Evolutionary conservation across 306 rosid genomes (phyloP).

Genomic region (Cucumis cinereus): DNA sequence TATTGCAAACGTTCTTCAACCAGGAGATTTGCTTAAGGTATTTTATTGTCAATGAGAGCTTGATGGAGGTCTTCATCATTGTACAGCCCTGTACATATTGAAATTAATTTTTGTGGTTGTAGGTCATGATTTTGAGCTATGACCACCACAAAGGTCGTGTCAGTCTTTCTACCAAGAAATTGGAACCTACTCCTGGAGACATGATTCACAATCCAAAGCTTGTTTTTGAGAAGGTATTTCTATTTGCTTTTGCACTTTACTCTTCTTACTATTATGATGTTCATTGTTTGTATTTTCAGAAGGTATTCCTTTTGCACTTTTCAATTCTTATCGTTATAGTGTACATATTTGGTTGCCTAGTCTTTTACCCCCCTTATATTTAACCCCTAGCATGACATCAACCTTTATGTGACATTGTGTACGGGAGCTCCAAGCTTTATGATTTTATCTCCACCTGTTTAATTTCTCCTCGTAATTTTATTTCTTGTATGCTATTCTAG

Average conservation of each 20-base stretch:
- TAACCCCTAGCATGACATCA: not conserved
- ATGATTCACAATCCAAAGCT: constrained; percentile 95
- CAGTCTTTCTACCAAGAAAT: constrained; percentile 90
- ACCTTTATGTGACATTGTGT: not conserved
- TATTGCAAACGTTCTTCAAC: constrained; percentile 76
- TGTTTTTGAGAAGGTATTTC: constrained; percentile 82
- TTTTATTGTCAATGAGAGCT: constrained; percentile 1
- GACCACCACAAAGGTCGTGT: constrained; percentile 90
- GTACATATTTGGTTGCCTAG: not conserved
- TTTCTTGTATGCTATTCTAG: constrained; percentile 29
- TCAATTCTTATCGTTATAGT: not conserved
- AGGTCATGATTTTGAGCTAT: constrained; percentile 97
- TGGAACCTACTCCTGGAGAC: constrained; percentile 97
- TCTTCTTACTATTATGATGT: not conserved
- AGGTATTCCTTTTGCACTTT: constrained; percentile 28
- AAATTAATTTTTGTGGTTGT: constrained; percentile 17
- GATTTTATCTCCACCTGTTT: not conserved
- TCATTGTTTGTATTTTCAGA: constrained; percentile 7
- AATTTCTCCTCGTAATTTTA: not conserved
- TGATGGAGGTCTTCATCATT: constrained; percentile 6
- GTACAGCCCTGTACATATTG: not conserved
- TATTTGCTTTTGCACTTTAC: not conserved
- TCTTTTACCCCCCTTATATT: not conserved
- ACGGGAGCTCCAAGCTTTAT: not conserved
- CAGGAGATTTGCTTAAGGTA: constrained; percentile 90